A percentile compares a stretch with the other conserved stretches of the same genome.
phyloP scores from a whole-genome alignment of 2,329 filamentous ascomycete species.

The Xenosphaeropsis pyriputrescens region DNA sequence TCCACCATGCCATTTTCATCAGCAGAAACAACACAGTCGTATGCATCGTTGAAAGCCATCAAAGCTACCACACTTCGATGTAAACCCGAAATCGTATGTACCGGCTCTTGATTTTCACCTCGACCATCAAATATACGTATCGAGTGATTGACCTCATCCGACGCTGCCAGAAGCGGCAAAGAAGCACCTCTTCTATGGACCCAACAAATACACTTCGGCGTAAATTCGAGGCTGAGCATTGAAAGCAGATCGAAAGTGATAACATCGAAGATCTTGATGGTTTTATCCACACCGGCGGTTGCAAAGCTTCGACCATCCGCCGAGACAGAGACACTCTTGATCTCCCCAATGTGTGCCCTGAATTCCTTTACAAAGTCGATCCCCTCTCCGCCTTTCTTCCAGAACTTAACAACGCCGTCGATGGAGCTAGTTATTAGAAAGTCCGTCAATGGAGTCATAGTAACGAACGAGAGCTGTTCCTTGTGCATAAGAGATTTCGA shows the following conservation, averaged over 20 bases:
- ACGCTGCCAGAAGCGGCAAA: constrained; percentile 71
- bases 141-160: constrained; percentile 54
- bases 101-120: constrained; percentile 60
- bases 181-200: constrained; percentile 81
- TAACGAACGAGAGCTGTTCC: constrained; percentile 80
- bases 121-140: constrained; percentile 83
- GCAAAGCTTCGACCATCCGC: constrained; percentile 88
- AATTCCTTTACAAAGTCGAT: constrained; percentile 99
- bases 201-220: constrained; percentile 77
- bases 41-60: constrained; percentile 80
- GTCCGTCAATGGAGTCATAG: constrained; percentile 79
- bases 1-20: constrained; percentile 91
- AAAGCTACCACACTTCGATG: constrained; percentile 70
- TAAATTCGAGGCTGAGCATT: constrained; percentile 64
- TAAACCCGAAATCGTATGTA: constrained; percentile 67
- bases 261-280: constrained; percentile 68
- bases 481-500: constrained; percentile 98
- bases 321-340: constrained; percentile 72
- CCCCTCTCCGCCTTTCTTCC: constrained; percentile 85
- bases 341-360: constrained; percentile 74
- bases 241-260: constrained; percentile 79
- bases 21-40: constrained; percentile 79
- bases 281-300: constrained; percentile 66
- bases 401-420: constrained; percentile 97
- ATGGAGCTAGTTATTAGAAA: constrained; percentile 89